A percentile compares a stretch with the other conserved stretches of the same genome.
Conservation (phyloP, 331 rosid genomes). For the Saraca asoca region DNA sequence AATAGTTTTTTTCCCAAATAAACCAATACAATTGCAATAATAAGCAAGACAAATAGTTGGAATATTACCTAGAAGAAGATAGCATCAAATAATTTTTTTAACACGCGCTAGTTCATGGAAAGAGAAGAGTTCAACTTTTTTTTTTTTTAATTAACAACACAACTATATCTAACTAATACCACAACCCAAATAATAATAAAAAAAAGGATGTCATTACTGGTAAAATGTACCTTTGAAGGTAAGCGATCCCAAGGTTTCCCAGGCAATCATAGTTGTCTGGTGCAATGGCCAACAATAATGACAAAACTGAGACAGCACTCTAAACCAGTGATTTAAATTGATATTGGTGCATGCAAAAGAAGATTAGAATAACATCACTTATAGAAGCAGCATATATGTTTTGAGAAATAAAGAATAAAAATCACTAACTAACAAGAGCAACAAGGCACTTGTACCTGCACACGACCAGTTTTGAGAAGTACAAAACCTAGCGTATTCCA, state of each 20-base stretch:
- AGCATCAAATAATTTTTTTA: constrained; percentile 9
- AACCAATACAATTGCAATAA: constrained; percentile 16
- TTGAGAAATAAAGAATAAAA: constrained; percentile 18
- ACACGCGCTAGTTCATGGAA: not conserved
- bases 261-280: constrained; percentile 87
- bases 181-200: too few relatives aligned
- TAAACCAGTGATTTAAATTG: constrained; percentile 37
- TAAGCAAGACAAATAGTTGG: not conserved
- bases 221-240: constrained; percentile 69
- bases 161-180: too few relatives aligned
- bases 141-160: not conserved
- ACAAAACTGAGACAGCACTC: constrained; percentile 85
- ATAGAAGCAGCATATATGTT: constrained; percentile 28
- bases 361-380: constrained; percentile 17
- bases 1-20: constrained; percentile 17
- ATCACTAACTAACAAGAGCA: not conserved
- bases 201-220: constrained; percentile 10
- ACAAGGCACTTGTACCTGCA: constrained; percentile 56
- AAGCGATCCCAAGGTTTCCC: constrained; percentile 91
- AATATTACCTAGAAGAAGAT: constrained; percentile 7
- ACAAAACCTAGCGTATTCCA: constrained; percentile 95
- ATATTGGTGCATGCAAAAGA: constrained; percentile 38
- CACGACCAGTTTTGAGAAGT: constrained; percentile 80
- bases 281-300: constrained; percentile 69
- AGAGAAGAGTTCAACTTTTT: not conserved